Percentiles rank a stretch among this genome's conserved stretches.
These are phyloP conservation scores for Suillus clintonianus DNA, from an alignment of 768 basidiomycete genomes.

Conservation along the genomic window DNA sequence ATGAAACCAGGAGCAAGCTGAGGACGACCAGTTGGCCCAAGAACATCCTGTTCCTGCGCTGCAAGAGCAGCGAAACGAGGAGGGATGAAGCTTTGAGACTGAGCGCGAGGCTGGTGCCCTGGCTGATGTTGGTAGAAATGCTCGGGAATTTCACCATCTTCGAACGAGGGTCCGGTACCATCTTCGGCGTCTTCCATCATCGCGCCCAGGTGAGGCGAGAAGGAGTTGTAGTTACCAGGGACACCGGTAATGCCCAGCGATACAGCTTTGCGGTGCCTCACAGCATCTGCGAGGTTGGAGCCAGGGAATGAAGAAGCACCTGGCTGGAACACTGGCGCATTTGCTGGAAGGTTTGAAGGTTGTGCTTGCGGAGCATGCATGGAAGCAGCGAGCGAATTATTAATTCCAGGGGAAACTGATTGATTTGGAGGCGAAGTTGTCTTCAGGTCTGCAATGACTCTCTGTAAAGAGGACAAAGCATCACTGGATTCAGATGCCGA, in stretches of 20 bases:
- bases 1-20: slow-evolving; percentile 91
- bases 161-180: slow-evolving; percentile 47
- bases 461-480: slow-evolving; percentile 84
- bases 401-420: slow-evolving; percentile 35
- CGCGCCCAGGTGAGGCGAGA: slow-evolving; percentile 76
- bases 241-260: slow-evolving; percentile 65
- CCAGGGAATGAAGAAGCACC: slow-evolving; percentile 59
- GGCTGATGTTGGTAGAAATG: slow-evolving; percentile 46
- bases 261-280: slow-evolving; percentile 79
- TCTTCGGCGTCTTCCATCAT: slow-evolving; percentile 87
- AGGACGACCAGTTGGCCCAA: slow-evolving; percentile 79
- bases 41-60: slow-evolving; percentile 60
- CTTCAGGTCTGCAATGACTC: slow-evolving; percentile 93
- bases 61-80: slow-evolving; percentile 86
- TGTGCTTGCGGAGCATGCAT: slow-evolving; percentile 49
- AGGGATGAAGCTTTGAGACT: slow-evolving; percentile 83
- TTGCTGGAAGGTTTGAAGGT: slow-evolving; percentile 56
- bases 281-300: slow-evolving; percentile 44
- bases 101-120: slow-evolving; percentile 70
- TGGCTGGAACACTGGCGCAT: slow-evolving; percentile 77
- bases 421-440: slow-evolving; percentile 70
- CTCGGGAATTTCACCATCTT: slow-evolving; percentile 82
- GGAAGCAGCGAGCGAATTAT: slow-evolving; percentile 40
- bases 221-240: slow-evolving; percentile 66
- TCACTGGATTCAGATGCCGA: slow-evolving; percentile 69